Evolutionary conservation across 1,284 basidiomycete species (phyloP).

Genomic region (Trichosporon asahii): DNA sequence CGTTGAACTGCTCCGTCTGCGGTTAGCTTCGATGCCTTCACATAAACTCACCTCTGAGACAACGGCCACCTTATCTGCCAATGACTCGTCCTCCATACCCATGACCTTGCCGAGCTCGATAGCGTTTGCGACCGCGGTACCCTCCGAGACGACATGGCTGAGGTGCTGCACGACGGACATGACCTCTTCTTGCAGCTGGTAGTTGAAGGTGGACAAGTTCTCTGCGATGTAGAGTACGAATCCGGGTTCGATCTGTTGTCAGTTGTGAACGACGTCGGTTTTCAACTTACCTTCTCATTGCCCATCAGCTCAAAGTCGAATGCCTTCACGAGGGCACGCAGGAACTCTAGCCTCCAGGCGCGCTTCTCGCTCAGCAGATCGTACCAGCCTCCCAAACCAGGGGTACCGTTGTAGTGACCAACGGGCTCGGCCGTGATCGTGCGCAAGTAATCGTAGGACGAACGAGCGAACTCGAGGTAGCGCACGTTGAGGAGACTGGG

Average conservation of each 20-base stretch:
- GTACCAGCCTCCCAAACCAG: slow-evolving; percentile 86
- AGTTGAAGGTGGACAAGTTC: slow-evolving; percentile 85
- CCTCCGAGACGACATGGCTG: slow-evolving; percentile 74
- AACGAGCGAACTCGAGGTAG: slow-evolving; percentile 71
- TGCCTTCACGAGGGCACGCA: slow-evolving; percentile 73
- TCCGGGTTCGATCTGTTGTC: slow-evolving; percentile 65
- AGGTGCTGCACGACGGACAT: slow-evolving; percentile 77
- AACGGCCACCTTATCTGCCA: slow-evolving; percentile 29
- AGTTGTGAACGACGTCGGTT: background rate
- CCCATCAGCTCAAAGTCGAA: slow-evolving; percentile 64
- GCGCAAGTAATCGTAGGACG: slow-evolving; percentile 79
- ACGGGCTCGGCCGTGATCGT: slow-evolving; percentile 54
- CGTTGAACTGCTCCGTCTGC: slow-evolving; percentile 29
- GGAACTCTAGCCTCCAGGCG: slow-evolving; percentile 74
- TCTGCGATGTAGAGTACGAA: slow-evolving; percentile 90
- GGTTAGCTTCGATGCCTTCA: background rate
- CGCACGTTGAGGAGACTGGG: slow-evolving; percentile 82
- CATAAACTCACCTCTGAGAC: slow-evolving; percentile 26
- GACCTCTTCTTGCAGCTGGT: slow-evolving; percentile 90
- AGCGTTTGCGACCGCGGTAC: slow-evolving; percentile 67
- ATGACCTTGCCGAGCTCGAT: slow-evolving; percentile 29
- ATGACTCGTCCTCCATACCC: slow-evolving; percentile 43
- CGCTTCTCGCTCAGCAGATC: slow-evolving; percentile 84
- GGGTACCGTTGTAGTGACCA: slow-evolving; percentile 47
- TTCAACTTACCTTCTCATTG: slow-evolving; percentile 49